Evolutionary conservation across 805 yeast genomes (phyloP).

Genomic region (Saturnispora bothae): DNA sequence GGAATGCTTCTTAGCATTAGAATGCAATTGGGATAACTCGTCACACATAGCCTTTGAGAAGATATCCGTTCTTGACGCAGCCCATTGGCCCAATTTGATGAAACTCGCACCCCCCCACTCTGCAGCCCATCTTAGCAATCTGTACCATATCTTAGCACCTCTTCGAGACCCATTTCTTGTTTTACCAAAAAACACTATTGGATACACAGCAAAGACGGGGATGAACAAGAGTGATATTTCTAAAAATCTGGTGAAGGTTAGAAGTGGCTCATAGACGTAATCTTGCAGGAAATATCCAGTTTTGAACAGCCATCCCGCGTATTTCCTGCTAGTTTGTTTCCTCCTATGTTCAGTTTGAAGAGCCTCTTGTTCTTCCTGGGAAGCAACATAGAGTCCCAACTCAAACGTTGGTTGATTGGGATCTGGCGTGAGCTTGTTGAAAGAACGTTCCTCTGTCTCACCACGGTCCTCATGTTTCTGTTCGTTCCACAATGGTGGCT

Average conservation of each 20-base stretch:
- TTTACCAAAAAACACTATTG: conserved; percentile 49
- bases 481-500: conserved; percentile 1
- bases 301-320: conserved; percentile 26
- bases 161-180: conserved; percentile 33
- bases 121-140: conserved; percentile 49
- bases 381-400: conserved; percentile 49
- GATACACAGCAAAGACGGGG: conserved; percentile 60
- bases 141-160: conserved; percentile 68
- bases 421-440: conserved; percentile 35
- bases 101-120: conserved; percentile 90
- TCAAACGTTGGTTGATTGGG: conserved; percentile 55
- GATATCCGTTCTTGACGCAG: conserved; percentile 91
- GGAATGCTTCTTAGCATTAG: conserved; percentile 71
- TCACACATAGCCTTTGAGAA: conserved; percentile 72
- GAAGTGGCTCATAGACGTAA: conserved; percentile 55
- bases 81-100: conserved; percentile 95
- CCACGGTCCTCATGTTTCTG: neutral
- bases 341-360: conserved; percentile 29
- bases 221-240: conserved; percentile 57
- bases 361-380: conserved; percentile 42
- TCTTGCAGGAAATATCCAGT: conserved; percentile 40
- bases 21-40: conserved; percentile 68
- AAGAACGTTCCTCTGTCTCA: conserved; percentile 7
- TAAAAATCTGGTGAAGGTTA: conserved; percentile 57
- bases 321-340: conserved; percentile 13